Base-by-base conservation (phyloP, 306 rosid genomes). In the Vachellia pachyceras region DNA sequence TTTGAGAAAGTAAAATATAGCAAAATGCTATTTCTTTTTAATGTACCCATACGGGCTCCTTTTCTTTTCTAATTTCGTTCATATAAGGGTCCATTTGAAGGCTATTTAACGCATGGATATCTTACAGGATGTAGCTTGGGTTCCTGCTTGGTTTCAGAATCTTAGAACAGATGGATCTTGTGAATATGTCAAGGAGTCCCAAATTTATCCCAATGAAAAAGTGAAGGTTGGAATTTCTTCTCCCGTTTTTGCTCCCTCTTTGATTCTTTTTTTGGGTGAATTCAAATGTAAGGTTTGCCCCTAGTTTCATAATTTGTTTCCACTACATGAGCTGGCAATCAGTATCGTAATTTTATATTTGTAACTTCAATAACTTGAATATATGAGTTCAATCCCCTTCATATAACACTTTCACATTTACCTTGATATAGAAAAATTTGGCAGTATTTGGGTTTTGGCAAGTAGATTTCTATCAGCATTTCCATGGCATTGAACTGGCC, bases 121-220 rank as follows among this genome's bases (percentile, higher is more conserved):
- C 74, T 77, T 65, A 44, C 84, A 92, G 98, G 97, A 92, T 81
- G 82, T 80, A 68, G 97, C 91, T 78, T 94, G 97, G 98, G 84
- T 90, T 80, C 97, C 98, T 45, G 76, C 81, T 79, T 94, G 98
- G 97, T 88, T 91, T 89, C 98, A 94, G 89, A 88, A 87, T 76
- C 80, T 84, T 82, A 87, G 85, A 83, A 67, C 84, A 37, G 85
- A 84, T 50, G 87, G 81, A 68, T 86, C 84, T 46, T 69, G 61
- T 86, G 92, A 82, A 47, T 61, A 70, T 64, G 60, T 33, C 29
- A 81, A 82, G 61, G 85, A 85, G 40, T 78, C 90, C 76, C 88
- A 85, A 63, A 60, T 61, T 20, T 65, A 76, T 76, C 68, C 70
- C 25, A 76, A 75, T 83, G 79, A 75, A 64, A 78, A 58, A 69